Evolutionary conservation across 2,329 filamentous ascomycete genomes (phyloP).

Genomic region (Ophiostoma australiae): DNA sequence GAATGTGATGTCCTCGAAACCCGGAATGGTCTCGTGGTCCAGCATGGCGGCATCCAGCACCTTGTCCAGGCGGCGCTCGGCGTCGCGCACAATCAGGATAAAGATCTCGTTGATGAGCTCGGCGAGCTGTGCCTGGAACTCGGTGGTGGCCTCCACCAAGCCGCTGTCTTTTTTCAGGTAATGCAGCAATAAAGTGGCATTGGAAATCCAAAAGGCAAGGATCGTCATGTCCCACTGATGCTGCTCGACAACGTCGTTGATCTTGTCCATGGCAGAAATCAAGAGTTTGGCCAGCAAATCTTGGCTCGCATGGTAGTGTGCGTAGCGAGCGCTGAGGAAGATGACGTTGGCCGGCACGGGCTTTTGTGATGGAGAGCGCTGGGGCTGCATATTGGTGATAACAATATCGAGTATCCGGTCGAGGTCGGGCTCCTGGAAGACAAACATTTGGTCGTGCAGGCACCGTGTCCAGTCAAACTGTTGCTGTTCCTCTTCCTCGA

Average conservation of each 20-base stretch:
- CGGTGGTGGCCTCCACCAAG: constrained; percentile 70
- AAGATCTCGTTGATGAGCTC: constrained; percentile 98
- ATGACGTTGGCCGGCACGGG: constrained; percentile 96
- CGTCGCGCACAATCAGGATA: constrained; percentile 92
- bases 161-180: constrained; percentile 93
- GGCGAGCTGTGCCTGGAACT: constrained; percentile 88
- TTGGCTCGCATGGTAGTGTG: constrained; percentile 87
- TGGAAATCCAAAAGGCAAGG: constrained; percentile 97
- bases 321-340: constrained; percentile 91
- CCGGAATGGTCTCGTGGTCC: constrained; percentile 95
- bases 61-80: constrained; percentile 92
- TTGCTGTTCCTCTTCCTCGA: constrained; percentile 73
- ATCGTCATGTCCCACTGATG: constrained; percentile 99
- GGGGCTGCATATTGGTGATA: constrained; percentile 96
- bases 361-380: constrained; percentile 93
- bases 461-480: constrained; percentile 96
- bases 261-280: constrained; percentile 85
- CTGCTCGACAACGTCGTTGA: constrained; percentile 91
- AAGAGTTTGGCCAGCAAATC: constrained; percentile 79
- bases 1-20: constrained; percentile 93
- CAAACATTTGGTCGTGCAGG: constrained; percentile 98
- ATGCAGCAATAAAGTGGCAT: constrained; percentile 88
- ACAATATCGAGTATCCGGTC: constrained; percentile 89
- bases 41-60: constrained; percentile 90
- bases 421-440: constrained; percentile 92